phyloP scores from a whole-genome alignment of 805 yeast genomes.

The Sungouiozyma intestinalis region DNA sequence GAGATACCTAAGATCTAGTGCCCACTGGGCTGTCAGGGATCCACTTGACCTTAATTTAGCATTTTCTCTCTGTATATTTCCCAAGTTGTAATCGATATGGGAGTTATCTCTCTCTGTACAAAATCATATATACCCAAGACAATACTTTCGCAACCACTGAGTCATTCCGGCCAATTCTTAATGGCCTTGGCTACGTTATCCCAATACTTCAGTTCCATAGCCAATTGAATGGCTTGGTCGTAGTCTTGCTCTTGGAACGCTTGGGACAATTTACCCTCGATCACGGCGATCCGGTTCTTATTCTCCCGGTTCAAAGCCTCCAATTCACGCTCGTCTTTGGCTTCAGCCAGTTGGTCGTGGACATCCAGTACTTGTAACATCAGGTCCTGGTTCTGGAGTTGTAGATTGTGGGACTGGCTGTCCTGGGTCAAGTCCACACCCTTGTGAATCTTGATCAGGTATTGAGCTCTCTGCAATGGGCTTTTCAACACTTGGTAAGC shows the following conservation, averaged over 20 bases:
- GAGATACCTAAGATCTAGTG: slow-evolving; percentile 33
- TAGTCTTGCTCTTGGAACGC: slow-evolving; percentile 41
- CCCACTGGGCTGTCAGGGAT: too few relatives aligned
- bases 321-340: slow-evolving; percentile 49
- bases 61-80: too few relatives aligned
- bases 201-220: slow-evolving; percentile 78
- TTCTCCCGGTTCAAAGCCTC: slow-evolving; percentile 44
- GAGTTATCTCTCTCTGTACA: too few relatives aligned
- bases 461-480: slow-evolving; percentile 64
- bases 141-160: too few relatives aligned
- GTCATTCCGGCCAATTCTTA: slow-evolving; percentile 48
- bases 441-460: slow-evolving; percentile 36
- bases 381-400: slow-evolving; percentile 42
- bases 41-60: too few relatives aligned
- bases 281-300: slow-evolving; percentile 38
- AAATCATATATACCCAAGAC: too few relatives aligned
- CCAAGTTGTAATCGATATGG: too few relatives aligned
- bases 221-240: slow-evolving; percentile 50
- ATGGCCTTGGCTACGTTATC: slow-evolving; percentile 62
- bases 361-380: slow-evolving; percentile 73
- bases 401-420: slow-evolving; percentile 36
- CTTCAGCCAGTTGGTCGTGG: slow-evolving; percentile 71
- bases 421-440: slow-evolving; percentile 53
- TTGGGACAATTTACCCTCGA: slow-evolving; percentile 36
- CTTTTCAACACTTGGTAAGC: slow-evolving; percentile 65